Conservation (phyloP, 1,284 basidiomycete species). For the Sporisorium reilianum region DNA sequence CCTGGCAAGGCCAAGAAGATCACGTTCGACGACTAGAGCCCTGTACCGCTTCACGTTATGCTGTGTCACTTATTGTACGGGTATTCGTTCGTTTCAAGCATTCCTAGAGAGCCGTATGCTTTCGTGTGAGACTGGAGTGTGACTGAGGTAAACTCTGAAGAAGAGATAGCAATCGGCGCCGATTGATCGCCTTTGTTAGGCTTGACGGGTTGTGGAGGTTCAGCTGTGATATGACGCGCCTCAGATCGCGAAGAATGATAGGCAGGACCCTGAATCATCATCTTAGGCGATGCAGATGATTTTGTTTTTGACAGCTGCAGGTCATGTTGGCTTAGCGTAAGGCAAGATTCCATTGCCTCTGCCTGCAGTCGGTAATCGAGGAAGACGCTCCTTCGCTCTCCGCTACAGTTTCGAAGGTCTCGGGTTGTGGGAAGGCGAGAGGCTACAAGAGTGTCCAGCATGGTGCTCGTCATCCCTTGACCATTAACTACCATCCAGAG, state of each 20-base stretch:
- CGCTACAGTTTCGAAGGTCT: background rate
- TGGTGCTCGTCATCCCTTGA: background rate
- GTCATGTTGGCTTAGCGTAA: constrained; percentile 44
- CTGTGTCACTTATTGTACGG: constrained; percentile 3
- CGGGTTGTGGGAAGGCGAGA: background rate
- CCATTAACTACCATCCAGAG: background rate
- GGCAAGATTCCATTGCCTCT: constrained; percentile 2
- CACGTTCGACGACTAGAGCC: constrained; percentile 56
- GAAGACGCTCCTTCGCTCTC: background rate
- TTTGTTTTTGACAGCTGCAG: constrained; percentile 32
- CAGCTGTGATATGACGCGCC: constrained; percentile 38
- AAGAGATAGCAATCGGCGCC: background rate
- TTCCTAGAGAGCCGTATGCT: background rate
- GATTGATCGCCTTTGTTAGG: background rate
- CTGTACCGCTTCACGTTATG: background rate
- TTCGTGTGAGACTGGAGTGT: background rate
- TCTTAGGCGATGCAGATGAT: too few relatives aligned
- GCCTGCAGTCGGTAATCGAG: background rate
- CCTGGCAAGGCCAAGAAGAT: constrained; percentile 79
- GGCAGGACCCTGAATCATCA: constrained; percentile 37
- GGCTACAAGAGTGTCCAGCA: background rate
- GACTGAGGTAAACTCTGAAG: too few relatives aligned
- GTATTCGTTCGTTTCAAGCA: background rate
- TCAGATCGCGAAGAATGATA: background rate
- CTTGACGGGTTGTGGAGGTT: constrained; percentile 32